Evolutionary conservation across 129 eudicot species (phyloP).

Genomic region (Ambrosia trifida): DNA sequence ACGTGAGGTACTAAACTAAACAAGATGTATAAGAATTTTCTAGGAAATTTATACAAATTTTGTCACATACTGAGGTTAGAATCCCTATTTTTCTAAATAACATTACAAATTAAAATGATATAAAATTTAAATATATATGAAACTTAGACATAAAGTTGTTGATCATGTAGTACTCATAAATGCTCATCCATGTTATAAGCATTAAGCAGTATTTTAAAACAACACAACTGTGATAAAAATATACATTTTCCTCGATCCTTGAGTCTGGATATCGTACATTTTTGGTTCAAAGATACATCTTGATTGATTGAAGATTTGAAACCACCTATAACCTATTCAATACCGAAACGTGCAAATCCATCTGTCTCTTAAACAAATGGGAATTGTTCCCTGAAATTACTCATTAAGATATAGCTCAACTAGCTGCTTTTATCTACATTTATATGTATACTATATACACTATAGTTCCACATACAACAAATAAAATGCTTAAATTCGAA

Average conservation of each 20-base stretch:
- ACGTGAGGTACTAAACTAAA: too few species aligned
- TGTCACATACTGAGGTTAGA: too few species aligned
- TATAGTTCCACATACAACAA: too few species aligned
- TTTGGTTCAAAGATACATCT: slow-evolving; percentile 13
- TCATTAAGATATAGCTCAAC: too few species aligned
- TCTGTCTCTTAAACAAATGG: slow-evolving; percentile 29
- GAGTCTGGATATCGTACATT: slow-evolving; percentile 10
- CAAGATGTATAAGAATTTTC: too few species aligned
- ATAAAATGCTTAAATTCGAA: too few species aligned
- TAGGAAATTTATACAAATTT: too few species aligned
- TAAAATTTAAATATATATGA: neutral
- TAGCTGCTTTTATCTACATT: too few species aligned
- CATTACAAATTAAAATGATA: neutral
- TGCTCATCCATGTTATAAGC: slow-evolving; percentile 8
- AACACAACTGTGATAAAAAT: neutral
- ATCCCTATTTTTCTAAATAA: neutral
- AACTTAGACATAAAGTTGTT: neutral
- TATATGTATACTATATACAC: too few species aligned
- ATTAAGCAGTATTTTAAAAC: neutral
- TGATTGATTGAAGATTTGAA: neutral
- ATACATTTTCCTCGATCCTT: neutral
- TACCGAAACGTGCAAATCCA: slow-evolving; percentile 26
- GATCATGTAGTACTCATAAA: neutral
- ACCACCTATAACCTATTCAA: neutral
- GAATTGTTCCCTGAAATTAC: slow-evolving; percentile 11